These are phyloP conservation scores for Yamadazyma sp. DNA, from an alignment of 1,139 yeast species.

Conservation along the genomic window DNA sequence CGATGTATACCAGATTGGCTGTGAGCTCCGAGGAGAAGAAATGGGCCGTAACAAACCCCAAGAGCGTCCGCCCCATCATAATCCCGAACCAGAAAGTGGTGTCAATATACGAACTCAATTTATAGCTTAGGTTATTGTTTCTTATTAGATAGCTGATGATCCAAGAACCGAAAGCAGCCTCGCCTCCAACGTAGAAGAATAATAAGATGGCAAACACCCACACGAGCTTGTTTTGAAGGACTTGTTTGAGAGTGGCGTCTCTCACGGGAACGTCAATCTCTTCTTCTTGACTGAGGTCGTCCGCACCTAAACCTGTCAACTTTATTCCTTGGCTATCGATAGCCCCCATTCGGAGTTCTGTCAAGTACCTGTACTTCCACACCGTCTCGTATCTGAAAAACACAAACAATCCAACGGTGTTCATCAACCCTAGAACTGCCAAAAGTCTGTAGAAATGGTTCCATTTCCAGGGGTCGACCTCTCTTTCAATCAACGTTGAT, in stretches of 20 bases:
- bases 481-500: slow-evolving; percentile 39
- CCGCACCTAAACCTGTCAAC: slow-evolving; percentile 13
- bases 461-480: slow-evolving; percentile 46
- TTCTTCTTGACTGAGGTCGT: slow-evolving; percentile 10
- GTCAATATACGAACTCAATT: slow-evolving; percentile 57
- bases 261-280: slow-evolving; percentile 14
- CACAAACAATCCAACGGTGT: not conserved
- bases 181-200: slow-evolving; percentile 67
- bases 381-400: slow-evolving; percentile 56
- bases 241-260: slow-evolving; percentile 25
- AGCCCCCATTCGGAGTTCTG: slow-evolving; percentile 15
- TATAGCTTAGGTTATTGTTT: slow-evolving; percentile 45
- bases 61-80: slow-evolving; percentile 57
- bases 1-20: slow-evolving; percentile 40
- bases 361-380: slow-evolving; percentile 47
- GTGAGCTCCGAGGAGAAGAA: slow-evolving; percentile 44
- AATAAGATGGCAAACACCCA: slow-evolving; percentile 49
- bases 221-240: slow-evolving; percentile 45
- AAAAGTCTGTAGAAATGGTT: slow-evolving; percentile 45
- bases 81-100: slow-evolving; percentile 67
- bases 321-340: slow-evolving; percentile 10
- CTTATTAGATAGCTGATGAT: slow-evolving; percentile 56
- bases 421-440: slow-evolving; percentile 19
- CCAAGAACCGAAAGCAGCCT: slow-evolving; percentile 72
- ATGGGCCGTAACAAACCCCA: slow-evolving; percentile 62